Conservation (phyloP, 1,284 basidiomycete genomes). For the Acaromyces ingoldii region DNA sequence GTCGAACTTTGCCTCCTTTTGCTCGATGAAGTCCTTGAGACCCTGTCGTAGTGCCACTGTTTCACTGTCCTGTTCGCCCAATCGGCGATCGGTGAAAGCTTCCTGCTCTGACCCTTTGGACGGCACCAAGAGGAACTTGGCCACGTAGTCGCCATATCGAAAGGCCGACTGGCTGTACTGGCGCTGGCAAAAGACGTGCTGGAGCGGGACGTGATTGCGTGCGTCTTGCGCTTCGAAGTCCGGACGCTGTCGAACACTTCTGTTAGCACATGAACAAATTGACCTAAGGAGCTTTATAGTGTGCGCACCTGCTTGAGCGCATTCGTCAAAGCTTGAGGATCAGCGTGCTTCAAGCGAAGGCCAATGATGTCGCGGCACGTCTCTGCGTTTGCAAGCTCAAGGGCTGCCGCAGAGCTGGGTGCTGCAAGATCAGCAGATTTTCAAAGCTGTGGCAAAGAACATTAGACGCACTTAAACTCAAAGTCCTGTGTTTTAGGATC, state of each 20-base stretch:
- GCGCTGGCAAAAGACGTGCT: conserved; percentile 25
- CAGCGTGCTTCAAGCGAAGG: conserved; percentile 25
- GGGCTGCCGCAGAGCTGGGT: conserved; percentile 13
- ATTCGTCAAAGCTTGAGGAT: conserved; percentile 16
- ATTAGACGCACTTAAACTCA: conserved; percentile 47
- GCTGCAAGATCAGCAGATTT: no score
- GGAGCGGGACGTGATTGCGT: conserved; percentile 27
- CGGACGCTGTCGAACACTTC: conserved; percentile 24
- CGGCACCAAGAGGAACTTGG: conserved; percentile 36
- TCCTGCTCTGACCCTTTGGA: conserved; percentile 19
- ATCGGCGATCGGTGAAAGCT: conserved; percentile 9
- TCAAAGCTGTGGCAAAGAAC: no score
- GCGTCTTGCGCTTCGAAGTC: conserved; percentile 35
- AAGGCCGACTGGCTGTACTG: conserved; percentile 40
- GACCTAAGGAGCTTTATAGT: no score
- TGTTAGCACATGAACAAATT: no score
- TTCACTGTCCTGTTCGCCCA: conserved; percentile 17
- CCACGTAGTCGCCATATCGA: conserved; percentile 38
- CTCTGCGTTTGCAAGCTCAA: conserved; percentile 23
- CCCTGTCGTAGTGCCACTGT: conserved; percentile 19
- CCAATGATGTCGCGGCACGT: conserved; percentile 19
- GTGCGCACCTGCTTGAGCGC: no score
- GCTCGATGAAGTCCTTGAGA: conserved; percentile 19
- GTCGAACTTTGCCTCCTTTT: conserved; percentile 27
- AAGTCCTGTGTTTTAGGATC: conserved; percentile 40